Base-by-base conservation (phyloP, 2,329 filamentous ascomycete genomes). In the Lasiodiplodia theobromae region DNA sequence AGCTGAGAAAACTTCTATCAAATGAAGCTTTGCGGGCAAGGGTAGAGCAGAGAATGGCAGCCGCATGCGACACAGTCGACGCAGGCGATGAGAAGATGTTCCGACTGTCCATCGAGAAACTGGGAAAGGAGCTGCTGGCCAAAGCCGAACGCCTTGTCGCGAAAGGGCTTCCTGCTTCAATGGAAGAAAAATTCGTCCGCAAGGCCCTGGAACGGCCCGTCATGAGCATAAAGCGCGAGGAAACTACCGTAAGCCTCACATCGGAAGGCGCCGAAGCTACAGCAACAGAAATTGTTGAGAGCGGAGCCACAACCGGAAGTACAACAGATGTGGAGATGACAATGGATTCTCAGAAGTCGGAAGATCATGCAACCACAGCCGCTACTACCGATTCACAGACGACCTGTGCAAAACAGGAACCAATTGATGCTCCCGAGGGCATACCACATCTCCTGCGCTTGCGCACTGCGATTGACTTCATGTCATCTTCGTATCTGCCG, bases 61-160 rank as follows among this genome's bases (percentile, higher is more conserved):
- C 83, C 1, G 85, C 96, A 5, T 97, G 94, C 79, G 94, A 97
- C 74, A 91, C 86, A 0, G 91, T 96, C 12, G 91, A 96, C 40
- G 92, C 92, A 0, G 92, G 91, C 16, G 92, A 92, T 70, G 94
- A 97, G 78, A 88, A 82, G 67, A 93, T 97, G 92, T 97, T 92
- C 79, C 88, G 93, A 14, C 82, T 97, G 28, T 96, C 86, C 73
- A 86, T 92, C 74, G 81, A 84, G 14, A 97, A 94, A 76, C 85
- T 97, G 0, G 75, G 91, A 7, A 75, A 79, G 2, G 85, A 90
- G 67, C 75, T 98, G 0, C 71, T 94, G 7, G 75, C 79, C 21
- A 98, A 97, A 78, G 93, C 94, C 5, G 84, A 85, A 70, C 84
- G 84, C 5, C 91, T 96, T 85, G 84, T 85, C n/a, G 79, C 82